These are phyloP conservation scores for Byssoonygena ceratinophila DNA, from an alignment of 2,329 filamentous ascomycete genomes.

Conservation along the genomic window DNA sequence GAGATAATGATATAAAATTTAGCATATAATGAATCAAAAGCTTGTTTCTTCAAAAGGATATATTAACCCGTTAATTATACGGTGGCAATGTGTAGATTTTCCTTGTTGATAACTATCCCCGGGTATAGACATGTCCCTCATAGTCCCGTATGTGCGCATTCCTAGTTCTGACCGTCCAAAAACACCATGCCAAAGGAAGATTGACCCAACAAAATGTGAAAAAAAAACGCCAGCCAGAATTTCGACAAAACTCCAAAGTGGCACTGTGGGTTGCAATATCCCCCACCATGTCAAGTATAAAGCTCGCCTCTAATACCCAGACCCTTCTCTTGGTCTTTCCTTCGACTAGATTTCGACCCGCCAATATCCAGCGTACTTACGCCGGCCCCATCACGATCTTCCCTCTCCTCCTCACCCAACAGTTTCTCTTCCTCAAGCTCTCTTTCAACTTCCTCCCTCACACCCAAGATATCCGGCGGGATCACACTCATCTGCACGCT, in stretches of 20 bases:
- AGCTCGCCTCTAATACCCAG: constrained; percentile 26
- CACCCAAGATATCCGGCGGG: constrained; percentile 59
- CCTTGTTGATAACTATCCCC: not conserved
- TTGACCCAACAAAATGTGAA: not conserved
- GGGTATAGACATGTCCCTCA: not conserved
- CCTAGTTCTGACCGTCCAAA: not conserved
- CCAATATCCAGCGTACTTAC: constrained; percentile 10
- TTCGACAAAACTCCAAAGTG: constrained; percentile 2
- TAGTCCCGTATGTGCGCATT: not conserved
- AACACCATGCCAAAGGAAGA: not conserved
- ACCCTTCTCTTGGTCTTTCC: constrained; percentile 30
- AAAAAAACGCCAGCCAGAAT: not conserved
- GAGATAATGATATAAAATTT: not conserved
- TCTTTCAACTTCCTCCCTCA: constrained; percentile 40
- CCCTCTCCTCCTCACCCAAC: constrained; percentile 29
- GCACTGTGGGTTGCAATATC: too few relatives aligned
- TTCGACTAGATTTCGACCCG: constrained; percentile 18
- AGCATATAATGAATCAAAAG: not conserved
- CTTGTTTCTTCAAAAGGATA: not conserved
- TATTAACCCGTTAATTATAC: not conserved
- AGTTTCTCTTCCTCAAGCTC: constrained; percentile 38
- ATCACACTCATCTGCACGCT: constrained; percentile 77
- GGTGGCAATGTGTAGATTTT: not conserved
- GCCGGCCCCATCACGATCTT: constrained; percentile 29
- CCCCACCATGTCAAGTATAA: constrained; percentile 23